phyloP scores from a whole-genome alignment of 139 green algal species.

The Tetradesmus obliquus region DNA sequence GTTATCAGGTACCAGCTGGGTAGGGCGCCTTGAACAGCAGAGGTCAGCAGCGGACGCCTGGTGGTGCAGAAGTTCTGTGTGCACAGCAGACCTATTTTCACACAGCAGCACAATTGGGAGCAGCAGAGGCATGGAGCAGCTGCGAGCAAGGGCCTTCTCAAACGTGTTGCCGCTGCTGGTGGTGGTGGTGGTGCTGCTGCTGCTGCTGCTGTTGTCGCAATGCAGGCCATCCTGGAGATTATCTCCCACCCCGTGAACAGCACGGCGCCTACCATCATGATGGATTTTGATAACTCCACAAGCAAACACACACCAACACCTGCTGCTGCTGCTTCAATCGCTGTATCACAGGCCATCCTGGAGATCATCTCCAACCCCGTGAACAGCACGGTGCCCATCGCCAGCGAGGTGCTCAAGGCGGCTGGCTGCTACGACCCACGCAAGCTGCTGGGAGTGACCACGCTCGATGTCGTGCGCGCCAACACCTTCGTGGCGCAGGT shows the following conservation, averaged over 20 bases:
- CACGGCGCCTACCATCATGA: background rate
- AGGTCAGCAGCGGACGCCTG: background rate
- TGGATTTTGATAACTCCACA: background rate
- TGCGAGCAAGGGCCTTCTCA: background rate
- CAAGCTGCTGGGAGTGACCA: constrained; percentile 96
- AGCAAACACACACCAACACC: background rate
- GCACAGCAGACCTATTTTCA: too few relatives aligned
- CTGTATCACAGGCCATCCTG: constrained; percentile 60
- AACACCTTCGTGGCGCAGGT: constrained; percentile 89
- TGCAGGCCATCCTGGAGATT: background rate
- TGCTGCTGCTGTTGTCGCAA: background rate
- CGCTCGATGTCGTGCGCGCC: constrained; percentile 95
- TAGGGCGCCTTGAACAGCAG: too few relatives aligned
- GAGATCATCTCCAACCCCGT: constrained; percentile 99
- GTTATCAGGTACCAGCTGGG: too few relatives aligned
- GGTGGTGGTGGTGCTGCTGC: background rate
- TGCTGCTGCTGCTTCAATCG: background rate
- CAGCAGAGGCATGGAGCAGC: too few relatives aligned
- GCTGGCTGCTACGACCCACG: constrained; percentile 90
- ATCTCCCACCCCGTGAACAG: background rate
- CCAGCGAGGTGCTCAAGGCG: constrained; percentile 88
- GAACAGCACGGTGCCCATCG: constrained; percentile 99
- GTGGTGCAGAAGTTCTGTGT: too few relatives aligned
- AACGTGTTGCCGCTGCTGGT: background rate
- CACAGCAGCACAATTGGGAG: too few relatives aligned